Base-by-base conservation (phyloP, 2,329 filamentous ascomycete genomes). In the Aspergillus sp. region DNA sequence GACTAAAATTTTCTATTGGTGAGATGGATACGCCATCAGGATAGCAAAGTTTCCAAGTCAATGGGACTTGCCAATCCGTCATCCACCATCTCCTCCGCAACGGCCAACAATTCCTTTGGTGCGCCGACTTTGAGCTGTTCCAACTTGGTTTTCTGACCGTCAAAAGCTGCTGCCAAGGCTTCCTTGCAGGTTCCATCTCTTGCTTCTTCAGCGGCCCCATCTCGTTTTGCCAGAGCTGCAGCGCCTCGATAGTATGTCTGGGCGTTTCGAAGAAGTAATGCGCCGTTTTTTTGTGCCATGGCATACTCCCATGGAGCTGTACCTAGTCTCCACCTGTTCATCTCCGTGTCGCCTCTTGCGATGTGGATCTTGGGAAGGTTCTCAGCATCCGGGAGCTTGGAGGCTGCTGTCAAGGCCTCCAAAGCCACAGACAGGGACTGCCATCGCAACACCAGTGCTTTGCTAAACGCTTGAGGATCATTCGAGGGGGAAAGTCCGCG, bases 211-310 rank as follows among this genome's bases (percentile, higher is more conserved):
- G 39, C 47, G 6, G 68, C 65, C 10, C 71, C 73, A 33, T 68
- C 66, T 40, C 66, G 60, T 28, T 57, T 58, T 5, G 67, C 67
- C 6, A 70, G 49, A 31, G 65, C 66, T 32, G 66, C 65, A 9
- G 76, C 77, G 33, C 78, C 78, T 13, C 75, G 71, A 52, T 79
- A 82, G 53, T 78, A 82, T 5, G 73, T 78, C 48, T 75, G 72
- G 1, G 79, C 77, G 51, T 82, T 82, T 43, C 71, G 72, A 32
- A 78, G 56, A 9, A 82, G 61, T 3, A 70, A 74, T 5, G 62
- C 51, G 4, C 62, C 65, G 53, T 76, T 74, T 38, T 70, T 69
- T 27, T 63, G 57, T 5, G 73, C 69, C 38, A 70, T 52, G 5
- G 61, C 53, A 39, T 73, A 67, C 26, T 66, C 62, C 54, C 59